Evolutionary conservation across 352 stramenopile genomes (phyloP).

Genomic region (Thalassiosira livingstoniorum): DNA sequence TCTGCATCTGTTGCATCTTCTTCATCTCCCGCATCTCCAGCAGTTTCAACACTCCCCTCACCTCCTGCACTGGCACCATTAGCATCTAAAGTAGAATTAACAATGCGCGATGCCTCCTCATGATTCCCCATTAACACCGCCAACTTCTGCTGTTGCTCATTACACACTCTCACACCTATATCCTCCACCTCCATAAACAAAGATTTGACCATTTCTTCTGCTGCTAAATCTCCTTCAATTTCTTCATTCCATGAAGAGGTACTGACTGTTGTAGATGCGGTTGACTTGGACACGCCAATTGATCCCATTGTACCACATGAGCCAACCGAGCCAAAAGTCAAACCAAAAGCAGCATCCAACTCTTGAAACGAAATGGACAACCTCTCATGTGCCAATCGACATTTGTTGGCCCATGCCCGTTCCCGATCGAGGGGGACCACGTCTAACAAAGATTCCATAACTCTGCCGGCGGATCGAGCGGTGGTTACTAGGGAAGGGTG

Average conservation of each 20-base stretch:
- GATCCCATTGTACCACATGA: no score
- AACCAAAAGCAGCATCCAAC: conserved; percentile 66
- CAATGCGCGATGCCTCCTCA: conserved; percentile 66
- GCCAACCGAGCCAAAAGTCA: conserved; percentile 62
- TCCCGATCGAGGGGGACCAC: conserved; percentile 78
- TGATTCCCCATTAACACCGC: conserved; percentile 68
- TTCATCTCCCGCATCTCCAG: conserved; percentile 62
- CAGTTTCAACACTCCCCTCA: no score
- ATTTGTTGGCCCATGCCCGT: conserved; percentile 73
- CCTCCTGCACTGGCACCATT: no score
- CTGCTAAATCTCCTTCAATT: conserved; percentile 60
- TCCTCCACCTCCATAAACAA: conserved; percentile 67
- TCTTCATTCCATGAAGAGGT: conserved; percentile 64
- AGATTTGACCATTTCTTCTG: conserved; percentile 68
- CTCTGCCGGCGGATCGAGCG: conserved; percentile 67
- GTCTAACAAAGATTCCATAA: conserved; percentile 81
- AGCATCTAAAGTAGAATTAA: no score
- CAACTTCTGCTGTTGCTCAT: conserved; percentile 64
- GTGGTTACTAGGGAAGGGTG: conserved; percentile 72
- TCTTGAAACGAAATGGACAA: conserved; percentile 66
- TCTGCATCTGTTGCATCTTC: conserved; percentile 51
- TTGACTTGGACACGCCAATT: no score
- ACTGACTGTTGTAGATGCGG: no score
- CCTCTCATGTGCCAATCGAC: conserved; percentile 70
- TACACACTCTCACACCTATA: conserved; percentile 55